Conservation (phyloP, 352 stramenopile genomes). For the Phytophthora constricta region DNA sequence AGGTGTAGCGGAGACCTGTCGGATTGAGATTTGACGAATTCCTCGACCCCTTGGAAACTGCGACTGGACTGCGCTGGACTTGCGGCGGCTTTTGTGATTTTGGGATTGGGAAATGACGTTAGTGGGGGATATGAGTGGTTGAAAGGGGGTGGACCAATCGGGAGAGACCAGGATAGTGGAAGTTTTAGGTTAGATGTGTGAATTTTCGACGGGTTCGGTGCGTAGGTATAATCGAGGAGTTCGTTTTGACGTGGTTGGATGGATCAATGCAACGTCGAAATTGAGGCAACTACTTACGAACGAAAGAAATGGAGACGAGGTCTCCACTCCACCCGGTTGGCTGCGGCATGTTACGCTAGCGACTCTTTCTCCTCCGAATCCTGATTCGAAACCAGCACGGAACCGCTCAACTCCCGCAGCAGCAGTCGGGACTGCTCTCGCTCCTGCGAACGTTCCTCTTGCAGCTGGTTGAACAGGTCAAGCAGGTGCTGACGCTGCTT, state of each 20-base stretch:
- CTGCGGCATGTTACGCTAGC: not conserved
- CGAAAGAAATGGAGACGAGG: constrained; percentile 10
- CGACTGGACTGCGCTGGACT: constrained; percentile 13
- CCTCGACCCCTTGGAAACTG: constrained; percentile 31
- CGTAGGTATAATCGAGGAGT: not conserved
- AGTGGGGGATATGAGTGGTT: not conserved
- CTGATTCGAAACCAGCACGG: constrained; percentile 19
- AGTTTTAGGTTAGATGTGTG: not conserved
- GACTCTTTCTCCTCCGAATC: constrained; percentile 36
- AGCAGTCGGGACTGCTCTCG: constrained; percentile 41
- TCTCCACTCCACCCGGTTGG: constrained; percentile 11
- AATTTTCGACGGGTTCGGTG: no score
- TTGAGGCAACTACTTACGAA: constrained; percentile 24
- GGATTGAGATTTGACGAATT: constrained; percentile 6
- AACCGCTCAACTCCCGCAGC: constrained; percentile 30
- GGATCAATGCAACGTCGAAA: constrained; percentile 36
- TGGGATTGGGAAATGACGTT: not conserved
- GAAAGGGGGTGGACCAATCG: not conserved
- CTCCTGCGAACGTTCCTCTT: constrained; percentile 42
- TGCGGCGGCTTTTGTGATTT: constrained; percentile 15
- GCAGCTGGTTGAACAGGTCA: constrained; percentile 43
- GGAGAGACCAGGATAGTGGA: no score
- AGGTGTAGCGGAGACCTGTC: not conserved
- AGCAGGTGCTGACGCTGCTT: constrained; percentile 48
- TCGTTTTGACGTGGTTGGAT: not conserved